Evolutionary conservation across 1,139 yeast species (phyloP), one percentile per base, ranked within the genome.

Genomic region (Taphrina flavorubra): DNA sequence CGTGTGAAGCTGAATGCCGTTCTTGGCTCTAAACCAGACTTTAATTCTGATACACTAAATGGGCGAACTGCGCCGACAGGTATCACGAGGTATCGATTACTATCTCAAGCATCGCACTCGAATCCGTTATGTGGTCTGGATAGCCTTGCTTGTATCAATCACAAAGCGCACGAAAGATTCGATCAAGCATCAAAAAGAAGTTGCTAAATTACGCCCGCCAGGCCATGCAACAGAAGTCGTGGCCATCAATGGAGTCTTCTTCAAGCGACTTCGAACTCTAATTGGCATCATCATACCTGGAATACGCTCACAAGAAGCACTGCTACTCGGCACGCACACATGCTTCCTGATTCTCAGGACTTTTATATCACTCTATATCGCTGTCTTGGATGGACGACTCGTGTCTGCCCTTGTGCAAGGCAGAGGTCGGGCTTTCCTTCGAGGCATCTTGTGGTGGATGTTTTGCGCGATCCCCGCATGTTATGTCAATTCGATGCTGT

Each of bases 381-480:
- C 97, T 3, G 86, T 88, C 18, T 81, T 92, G 71, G 98, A 92
- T 77, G 97, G 98, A 74, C 82, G 83, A 75, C 81, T 92, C 68
- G 97, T 92, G 5, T 92, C 97, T 0, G 86, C 92, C 1, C 82
- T 92, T 72, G 91, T 92, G 44, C 84, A 88, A 55, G 91, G 89
- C 72, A 82, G 84, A 67, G 88, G 92, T 69, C 81, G 81, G 63
- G 82, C 82, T 63, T 92, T 92, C 75, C 80, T 88, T 69, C 82
- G 83, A 72, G 82, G 89, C 58, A 79, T 92, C 70, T 83, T 85
- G 0, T 83, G 86, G 76, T 92, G 97, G 97, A 86, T 92, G 88
- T 75, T 86, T 34, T 81, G 92, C 16, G 97, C 97, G 6, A 78
- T 92, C 6, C 98, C 98, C 0, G 96, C 97, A 0, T 85, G 97